Conservation (phyloP, 768 basidiomycete species). For the Rhodotorula diobovata region DNA sequence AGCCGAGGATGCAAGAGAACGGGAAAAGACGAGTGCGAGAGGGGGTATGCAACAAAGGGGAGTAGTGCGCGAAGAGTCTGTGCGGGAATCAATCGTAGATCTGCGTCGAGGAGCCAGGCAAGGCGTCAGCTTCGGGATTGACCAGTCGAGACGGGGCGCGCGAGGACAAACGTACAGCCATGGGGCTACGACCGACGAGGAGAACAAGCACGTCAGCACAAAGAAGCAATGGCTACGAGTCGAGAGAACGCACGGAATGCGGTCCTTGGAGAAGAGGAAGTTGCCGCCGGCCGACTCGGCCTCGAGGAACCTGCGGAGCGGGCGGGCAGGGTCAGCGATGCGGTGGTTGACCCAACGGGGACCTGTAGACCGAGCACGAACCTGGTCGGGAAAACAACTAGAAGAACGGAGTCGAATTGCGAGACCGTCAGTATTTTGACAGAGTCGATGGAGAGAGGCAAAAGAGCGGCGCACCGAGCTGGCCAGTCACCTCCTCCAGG, state of each 20-base stretch:
- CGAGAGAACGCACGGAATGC: conserved; percentile 45
- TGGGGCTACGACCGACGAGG: neutral
- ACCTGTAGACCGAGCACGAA: conserved; percentile 1
- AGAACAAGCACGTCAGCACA: neutral
- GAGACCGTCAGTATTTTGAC: neutral
- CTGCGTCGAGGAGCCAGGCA: too few relatives aligned
- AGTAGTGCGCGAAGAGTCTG: neutral
- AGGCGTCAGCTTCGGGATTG: too few relatives aligned
- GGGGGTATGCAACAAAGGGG: neutral
- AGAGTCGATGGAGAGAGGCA: neutral
- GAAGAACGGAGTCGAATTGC: neutral
- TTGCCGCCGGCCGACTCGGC: conserved; percentile 89
- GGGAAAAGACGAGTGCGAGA: neutral
- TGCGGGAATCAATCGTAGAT: too few relatives aligned
- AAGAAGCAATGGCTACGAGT: neutral
- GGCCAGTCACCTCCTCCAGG: conserved; percentile 70
- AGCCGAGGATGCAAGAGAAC: neutral
- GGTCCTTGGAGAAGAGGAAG: conserved; percentile 84
- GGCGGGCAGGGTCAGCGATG: neutral
- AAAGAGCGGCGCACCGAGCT: conserved; percentile 60
- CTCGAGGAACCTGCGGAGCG: conserved; percentile 69
- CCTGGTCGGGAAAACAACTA: conserved; percentile 32
- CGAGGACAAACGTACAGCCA: neutral
- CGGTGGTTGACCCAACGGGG: too few relatives aligned
- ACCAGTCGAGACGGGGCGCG: too few relatives aligned